A percentile compares a stretch with the other conserved stretches of the same genome.
These are phyloP conservation scores for Tephrocybe sp. DNA, from an alignment of 768 basidiomycete genomes.

Conservation along the genomic window DNA sequence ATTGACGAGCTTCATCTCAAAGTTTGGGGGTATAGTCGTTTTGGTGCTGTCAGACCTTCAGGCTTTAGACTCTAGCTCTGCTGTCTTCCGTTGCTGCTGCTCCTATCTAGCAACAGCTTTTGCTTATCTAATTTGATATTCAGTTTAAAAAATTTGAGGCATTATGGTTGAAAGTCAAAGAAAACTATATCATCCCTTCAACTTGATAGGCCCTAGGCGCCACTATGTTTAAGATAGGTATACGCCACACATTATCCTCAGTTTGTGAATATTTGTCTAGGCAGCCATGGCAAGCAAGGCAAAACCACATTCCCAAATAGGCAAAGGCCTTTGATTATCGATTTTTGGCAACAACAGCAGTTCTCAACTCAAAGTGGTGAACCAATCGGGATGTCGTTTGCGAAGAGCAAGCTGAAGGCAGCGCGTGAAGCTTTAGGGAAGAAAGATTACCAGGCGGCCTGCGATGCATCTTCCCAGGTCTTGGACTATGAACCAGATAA, in stretches of 20 bases:
- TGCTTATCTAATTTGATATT: too few relatives aligned
- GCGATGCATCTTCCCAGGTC: slow-evolving; percentile 61
- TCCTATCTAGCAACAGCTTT: too few relatives aligned
- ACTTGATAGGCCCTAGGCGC: neutral
- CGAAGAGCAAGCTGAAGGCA: slow-evolving; percentile 74
- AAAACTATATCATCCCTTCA: too few relatives aligned
- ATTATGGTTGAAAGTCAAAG: too few relatives aligned
- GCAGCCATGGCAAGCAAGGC: neutral
- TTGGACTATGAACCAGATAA: slow-evolving; percentile 77
- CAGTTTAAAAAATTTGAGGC: too few relatives aligned
- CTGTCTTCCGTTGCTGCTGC: too few relatives aligned
- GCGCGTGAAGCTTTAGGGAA: slow-evolving; percentile 73
- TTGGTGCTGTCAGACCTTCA: too few relatives aligned
- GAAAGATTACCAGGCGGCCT: slow-evolving; percentile 71
- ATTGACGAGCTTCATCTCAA: too few relatives aligned
- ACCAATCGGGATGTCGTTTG: slow-evolving; percentile 37
- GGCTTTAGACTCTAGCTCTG: too few relatives aligned
- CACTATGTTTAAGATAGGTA: neutral
- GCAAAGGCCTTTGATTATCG: slow-evolving; percentile 1
- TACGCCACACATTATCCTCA: neutral
- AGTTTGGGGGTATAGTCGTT: too few relatives aligned
- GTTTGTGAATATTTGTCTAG: neutral
- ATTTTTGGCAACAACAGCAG: neutral
- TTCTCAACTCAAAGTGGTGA: too few relatives aligned
- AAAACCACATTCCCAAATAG: neutral